Percentiles rank a stretch among this genome's conserved stretches.
These are phyloP conservation scores for Kockovaella imperatae DNA, from an alignment of 768 basidiomycete genomes.

Conservation along the genomic window DNA sequence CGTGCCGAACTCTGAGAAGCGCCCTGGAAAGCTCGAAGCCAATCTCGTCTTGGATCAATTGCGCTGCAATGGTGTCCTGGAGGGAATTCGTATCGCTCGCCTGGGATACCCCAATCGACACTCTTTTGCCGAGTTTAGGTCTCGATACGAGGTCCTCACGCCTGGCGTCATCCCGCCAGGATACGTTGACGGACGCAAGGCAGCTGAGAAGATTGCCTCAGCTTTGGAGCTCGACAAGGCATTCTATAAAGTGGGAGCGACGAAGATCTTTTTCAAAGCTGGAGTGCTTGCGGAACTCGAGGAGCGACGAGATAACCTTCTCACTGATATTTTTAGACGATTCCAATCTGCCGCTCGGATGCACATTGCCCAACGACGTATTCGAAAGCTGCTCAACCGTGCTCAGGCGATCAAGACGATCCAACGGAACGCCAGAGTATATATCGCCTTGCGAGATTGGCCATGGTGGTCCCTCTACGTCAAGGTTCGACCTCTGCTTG, in stretches of 20 bases:
- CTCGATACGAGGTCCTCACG: slow-evolving; percentile 90
- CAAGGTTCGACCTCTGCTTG: slow-evolving; percentile 87
- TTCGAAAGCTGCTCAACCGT: slow-evolving; percentile 89
- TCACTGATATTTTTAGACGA: slow-evolving; percentile 80
- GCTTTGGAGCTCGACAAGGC: slow-evolving; percentile 77
- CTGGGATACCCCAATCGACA: slow-evolving; percentile 94
- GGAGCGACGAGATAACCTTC: slow-evolving; percentile 75
- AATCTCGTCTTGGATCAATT: slow-evolving; percentile 93
- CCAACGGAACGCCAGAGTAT: slow-evolving; percentile 86
- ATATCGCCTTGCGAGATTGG: slow-evolving; percentile 85
- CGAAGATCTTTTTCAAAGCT: slow-evolving; percentile 98
- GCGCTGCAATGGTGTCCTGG: slow-evolving; percentile 95
- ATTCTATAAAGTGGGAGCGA: slow-evolving; percentile 83
- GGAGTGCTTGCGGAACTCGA: slow-evolving; percentile 94
- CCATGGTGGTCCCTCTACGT: slow-evolving; percentile 99
- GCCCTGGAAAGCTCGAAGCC: slow-evolving; percentile 81
- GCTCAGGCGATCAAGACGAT: slow-evolving; percentile 85
- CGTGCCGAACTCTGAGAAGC: slow-evolving; percentile 86
- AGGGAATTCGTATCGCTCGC: slow-evolving; percentile 95
- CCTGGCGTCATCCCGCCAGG: slow-evolving; percentile 87
- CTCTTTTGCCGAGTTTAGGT: slow-evolving; percentile 93
- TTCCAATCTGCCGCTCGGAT: slow-evolving; percentile 79
- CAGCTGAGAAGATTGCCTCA: slow-evolving; percentile 82
- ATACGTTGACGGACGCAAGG: slow-evolving; percentile 96
- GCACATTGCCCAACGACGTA: slow-evolving; percentile 78